These are phyloP conservation scores for Hypoxylon sp. DNA, from an alignment of 2,329 filamentous ascomycete genomes.

Conservation along the genomic window DNA sequence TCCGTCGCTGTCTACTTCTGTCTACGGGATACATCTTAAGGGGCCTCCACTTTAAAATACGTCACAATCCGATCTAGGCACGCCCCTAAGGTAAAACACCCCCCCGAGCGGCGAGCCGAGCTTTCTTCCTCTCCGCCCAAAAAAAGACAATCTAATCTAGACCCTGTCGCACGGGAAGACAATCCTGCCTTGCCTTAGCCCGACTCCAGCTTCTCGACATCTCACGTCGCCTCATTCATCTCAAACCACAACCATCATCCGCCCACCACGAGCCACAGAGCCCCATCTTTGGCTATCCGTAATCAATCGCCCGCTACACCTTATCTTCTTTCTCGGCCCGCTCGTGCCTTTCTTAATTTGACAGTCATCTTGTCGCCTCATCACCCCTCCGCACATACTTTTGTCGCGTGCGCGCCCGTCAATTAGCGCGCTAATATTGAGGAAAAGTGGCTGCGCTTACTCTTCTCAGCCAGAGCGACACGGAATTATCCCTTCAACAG, in stretches of 20 bases:
- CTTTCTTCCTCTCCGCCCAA: slow-evolving; percentile 1
- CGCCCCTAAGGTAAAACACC: neutral
- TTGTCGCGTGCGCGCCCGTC: slow-evolving; percentile 54
- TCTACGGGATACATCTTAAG: neutral
- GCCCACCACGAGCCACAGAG: slow-evolving; percentile 44
- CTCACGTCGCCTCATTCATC: slow-evolving; percentile 33
- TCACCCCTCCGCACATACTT: slow-evolving; percentile 25
- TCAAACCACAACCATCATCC: slow-evolving; percentile 31
- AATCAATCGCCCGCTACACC: slow-evolving; percentile 34
- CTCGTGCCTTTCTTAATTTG: slow-evolving; percentile 40
- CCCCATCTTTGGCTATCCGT: slow-evolving; percentile 41
- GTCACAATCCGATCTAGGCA: slow-evolving; percentile 30
- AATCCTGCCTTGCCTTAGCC: slow-evolving; percentile 39
- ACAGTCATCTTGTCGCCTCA: slow-evolving; percentile 27
- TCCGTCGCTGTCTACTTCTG: neutral
- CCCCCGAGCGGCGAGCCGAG: slow-evolving; percentile 11
- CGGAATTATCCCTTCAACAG: slow-evolving; percentile 72
- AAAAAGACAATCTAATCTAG: slow-evolving; percentile 18
- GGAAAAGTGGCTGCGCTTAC: slow-evolving; percentile 70
- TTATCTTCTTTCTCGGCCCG: slow-evolving; percentile 37
- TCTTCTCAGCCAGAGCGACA: slow-evolving; percentile 67
- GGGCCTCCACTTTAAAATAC: slow-evolving; percentile 21
- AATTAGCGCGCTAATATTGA: slow-evolving; percentile 54
- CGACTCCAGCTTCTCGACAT: slow-evolving; percentile 33
- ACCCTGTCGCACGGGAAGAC: slow-evolving; percentile 24